A percentile compares a stretch with the other conserved stretches of the same genome.
Evolutionary conservation across 2,329 filamentous ascomycete species (phyloP).

Genomic region (Stachybotrys elegans): DNA sequence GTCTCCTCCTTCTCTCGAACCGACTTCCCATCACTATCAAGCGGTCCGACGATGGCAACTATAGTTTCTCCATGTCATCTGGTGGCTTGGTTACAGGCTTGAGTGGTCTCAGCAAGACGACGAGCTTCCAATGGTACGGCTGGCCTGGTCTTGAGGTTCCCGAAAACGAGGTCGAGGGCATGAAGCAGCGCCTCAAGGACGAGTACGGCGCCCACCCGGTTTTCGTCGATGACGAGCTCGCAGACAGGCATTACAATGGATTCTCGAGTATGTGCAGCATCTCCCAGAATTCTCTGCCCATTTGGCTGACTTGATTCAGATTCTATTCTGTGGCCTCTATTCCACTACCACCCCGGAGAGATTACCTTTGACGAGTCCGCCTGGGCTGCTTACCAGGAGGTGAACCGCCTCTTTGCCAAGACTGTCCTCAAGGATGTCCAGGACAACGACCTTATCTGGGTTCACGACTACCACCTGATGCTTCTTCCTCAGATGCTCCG

Average conservation of each 20-base stretch:
- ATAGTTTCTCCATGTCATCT: constrained; percentile 93
- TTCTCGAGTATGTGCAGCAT: constrained; percentile 72
- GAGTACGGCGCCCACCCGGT: constrained; percentile 88
- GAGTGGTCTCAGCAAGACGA: constrained; percentile 85
- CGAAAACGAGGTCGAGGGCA: constrained; percentile 68
- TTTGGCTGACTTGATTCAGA: constrained; percentile 45
- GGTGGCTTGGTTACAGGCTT: constrained; percentile 92
- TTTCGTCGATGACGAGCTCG: constrained; percentile 88
- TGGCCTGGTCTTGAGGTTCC: constrained; percentile 94
- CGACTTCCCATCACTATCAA: constrained; percentile 96
- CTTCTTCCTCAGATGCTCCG: constrained; percentile 92
- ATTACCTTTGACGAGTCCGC: constrained; percentile 96
- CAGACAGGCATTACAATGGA: constrained; percentile 94
- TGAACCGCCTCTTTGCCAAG: constrained; percentile 88
- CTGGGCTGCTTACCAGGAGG: constrained; percentile 89
- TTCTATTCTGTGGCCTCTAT: constrained; percentile 95
- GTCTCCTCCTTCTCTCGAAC: constrained; percentile 85
- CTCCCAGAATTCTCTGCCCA: neutral
- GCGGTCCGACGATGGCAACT: constrained; percentile 83
- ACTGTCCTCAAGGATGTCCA: constrained; percentile 81
- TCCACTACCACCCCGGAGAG: constrained; percentile 98
- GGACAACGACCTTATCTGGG: constrained; percentile 94
- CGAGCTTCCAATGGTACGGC: constrained; percentile 96
- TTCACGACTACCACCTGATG: constrained; percentile 99
- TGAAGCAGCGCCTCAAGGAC: constrained; percentile 75